Evolutionary conservation across 2,329 filamentous ascomycete genomes (phyloP).

Genomic region (Periglandula ipomoeae): DNA sequence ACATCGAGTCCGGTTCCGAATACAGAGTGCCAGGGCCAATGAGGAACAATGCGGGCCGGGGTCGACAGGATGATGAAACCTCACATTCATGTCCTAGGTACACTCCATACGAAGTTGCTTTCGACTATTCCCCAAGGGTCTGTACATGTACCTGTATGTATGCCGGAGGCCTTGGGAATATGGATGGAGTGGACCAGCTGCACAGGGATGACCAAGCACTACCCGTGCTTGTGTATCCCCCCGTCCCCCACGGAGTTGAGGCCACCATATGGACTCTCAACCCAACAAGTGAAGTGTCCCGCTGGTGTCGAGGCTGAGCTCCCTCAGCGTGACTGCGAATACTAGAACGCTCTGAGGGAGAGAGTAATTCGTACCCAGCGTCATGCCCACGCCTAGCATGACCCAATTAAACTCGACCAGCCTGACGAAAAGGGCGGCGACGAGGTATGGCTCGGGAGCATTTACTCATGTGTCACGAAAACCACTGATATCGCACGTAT

Average conservation of each 20-base stretch:
- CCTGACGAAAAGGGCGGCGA: no score
- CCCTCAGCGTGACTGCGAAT: no score
- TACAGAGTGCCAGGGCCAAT: not conserved
- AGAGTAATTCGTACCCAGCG: no score
- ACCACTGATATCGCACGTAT: not conserved
- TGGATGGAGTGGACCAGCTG: not conserved
- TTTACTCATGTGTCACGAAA: slow-evolving; percentile 1
- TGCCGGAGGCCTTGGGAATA: no score
- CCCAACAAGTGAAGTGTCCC: not conserved
- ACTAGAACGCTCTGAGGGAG: no score
- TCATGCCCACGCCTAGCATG: no score
- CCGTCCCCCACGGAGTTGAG: not conserved
- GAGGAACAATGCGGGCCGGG: not conserved
- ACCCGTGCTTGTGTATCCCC: not conserved
- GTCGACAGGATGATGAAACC: slow-evolving; percentile 2
- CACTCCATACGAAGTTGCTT: no score
- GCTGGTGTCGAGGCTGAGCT: no score
- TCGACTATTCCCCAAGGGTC: not conserved
- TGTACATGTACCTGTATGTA: no score
- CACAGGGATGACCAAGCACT: not conserved
- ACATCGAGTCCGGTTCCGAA: not conserved
- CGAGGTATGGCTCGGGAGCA: not conserved
- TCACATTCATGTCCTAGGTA: not conserved
- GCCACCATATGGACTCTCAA: not conserved
- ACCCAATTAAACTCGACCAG: no score